phyloP scores from a whole-genome alignment of 805 yeast species.

The Deakozyma indianensis region DNA sequence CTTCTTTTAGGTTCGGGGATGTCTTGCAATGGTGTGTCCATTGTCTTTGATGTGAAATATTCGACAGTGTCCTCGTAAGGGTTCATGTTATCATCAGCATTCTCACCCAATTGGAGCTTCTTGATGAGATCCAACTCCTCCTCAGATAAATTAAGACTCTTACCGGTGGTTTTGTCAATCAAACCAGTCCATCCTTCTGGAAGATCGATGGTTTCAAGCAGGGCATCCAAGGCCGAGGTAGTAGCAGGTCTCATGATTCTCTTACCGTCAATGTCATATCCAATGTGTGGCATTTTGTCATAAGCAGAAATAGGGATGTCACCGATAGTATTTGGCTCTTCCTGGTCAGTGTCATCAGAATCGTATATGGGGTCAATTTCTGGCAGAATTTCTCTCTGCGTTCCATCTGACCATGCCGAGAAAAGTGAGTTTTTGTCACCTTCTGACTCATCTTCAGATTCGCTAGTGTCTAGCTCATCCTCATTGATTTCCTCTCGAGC shows the following conservation, averaged over 20 bases:
- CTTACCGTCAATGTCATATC: constrained; percentile 93
- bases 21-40: constrained; percentile 83
- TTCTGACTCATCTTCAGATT: not conserved
- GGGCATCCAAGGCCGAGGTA: constrained; percentile 84
- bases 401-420: constrained; percentile 41
- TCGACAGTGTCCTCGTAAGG: constrained; percentile 92
- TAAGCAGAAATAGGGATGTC: constrained; percentile 86
- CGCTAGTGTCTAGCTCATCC: not conserved
- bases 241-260: constrained; percentile 98
- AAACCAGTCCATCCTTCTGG: constrained; percentile 99
- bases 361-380: constrained; percentile 93
- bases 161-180: constrained; percentile 78
- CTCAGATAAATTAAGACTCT: constrained; percentile 60
- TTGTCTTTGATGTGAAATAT: constrained; percentile 82
- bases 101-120: constrained; percentile 73
- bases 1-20: constrained; percentile 96
- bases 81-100: constrained; percentile 62
- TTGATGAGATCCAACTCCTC: constrained; percentile 84
- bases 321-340: constrained; percentile 80
- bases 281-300: constrained; percentile 94
- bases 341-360: constrained; percentile 78
- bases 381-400: constrained; percentile 62
- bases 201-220: constrained; percentile 78
- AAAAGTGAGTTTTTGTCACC: not conserved
- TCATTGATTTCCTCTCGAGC: not conserved